Evolutionary conservation across 257 asterid genomes (phyloP).

Genomic region (Sherardia arvensis): DNA sequence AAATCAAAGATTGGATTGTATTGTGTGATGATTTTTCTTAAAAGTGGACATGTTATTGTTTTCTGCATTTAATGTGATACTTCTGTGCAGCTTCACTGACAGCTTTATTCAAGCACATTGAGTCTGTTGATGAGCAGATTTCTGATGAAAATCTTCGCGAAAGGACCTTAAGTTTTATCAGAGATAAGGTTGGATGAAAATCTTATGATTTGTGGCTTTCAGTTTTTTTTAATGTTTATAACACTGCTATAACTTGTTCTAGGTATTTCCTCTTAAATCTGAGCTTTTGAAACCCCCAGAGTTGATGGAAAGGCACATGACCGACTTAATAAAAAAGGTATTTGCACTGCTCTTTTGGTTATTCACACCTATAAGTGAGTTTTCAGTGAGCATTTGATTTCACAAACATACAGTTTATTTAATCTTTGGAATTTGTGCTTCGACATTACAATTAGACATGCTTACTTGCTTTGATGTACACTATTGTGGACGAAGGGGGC

Average conservation of each 20-base stretch:
- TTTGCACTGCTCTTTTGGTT: slow-evolving; percentile 4
- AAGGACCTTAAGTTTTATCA: slow-evolving; percentile 70
- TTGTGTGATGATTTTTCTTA: not conserved
- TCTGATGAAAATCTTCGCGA: slow-evolving; percentile 91
- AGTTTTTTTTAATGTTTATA: not conserved
- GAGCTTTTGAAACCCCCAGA: slow-evolving; percentile 81
- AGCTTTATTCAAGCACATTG: slow-evolving; percentile 88
- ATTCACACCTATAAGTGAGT: not conserved
- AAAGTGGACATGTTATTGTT: not conserved
- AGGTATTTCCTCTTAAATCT: slow-evolving; percentile 85
- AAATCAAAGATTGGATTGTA: not conserved
- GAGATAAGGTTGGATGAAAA: slow-evolving; percentile 61
- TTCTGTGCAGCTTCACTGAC: slow-evolving; percentile 69
- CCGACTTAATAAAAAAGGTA: slow-evolving; percentile 81
- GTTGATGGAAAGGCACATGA: slow-evolving; percentile 90
- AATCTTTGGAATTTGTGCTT: not conserved
- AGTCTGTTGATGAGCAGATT: slow-evolving; percentile 78
- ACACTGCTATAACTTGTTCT: slow-evolving; percentile 12
- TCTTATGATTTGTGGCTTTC: slow-evolving; percentile 6
- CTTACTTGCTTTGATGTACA: not conserved
- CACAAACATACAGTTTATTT: not conserved
- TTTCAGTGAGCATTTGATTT: not conserved
- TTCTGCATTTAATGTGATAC: slow-evolving; percentile 10
- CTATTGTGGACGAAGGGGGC: not conserved
- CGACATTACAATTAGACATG: not conserved